Percentiles rank a stretch among this genome's conserved stretches.
These are phyloP conservation scores for Saccharomyces hybrid DNA, from an alignment of 1,139 yeast species.

Conservation along the genomic window DNA sequence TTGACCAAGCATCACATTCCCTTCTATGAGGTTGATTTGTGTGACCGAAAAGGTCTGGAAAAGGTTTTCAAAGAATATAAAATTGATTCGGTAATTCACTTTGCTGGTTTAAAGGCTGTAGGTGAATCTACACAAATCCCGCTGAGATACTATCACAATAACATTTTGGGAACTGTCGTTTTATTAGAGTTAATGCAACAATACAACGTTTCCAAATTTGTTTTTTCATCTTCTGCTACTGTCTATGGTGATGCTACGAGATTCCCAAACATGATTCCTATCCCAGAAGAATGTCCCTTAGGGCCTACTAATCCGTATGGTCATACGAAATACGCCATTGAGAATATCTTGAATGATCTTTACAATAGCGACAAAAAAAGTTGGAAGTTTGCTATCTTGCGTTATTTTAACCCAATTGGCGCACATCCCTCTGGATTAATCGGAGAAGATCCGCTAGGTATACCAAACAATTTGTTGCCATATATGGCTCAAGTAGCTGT, in stretches of 20 bases:
- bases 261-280: conserved; percentile 66
- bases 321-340: conserved; percentile 59
- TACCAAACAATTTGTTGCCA: conserved; percentile 71
- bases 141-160: conserved; percentile 61
- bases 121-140: conserved; percentile 74
- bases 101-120: conserved; percentile 83
- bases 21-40: conserved; percentile 53
- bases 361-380: conserved; percentile 37
- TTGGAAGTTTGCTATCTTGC: conserved; percentile 60
- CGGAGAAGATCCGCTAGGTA: conserved; percentile 75
- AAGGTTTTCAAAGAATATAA: conserved; percentile 44
- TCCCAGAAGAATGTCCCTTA: conserved; percentile 71
- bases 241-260: conserved; percentile 80
- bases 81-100: conserved; percentile 61
- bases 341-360: conserved; percentile 53
- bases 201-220: conserved; percentile 48
- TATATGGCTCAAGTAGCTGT: conserved; percentile 71
- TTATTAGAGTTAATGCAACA: conserved; percentile 48
- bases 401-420: conserved; percentile 80
- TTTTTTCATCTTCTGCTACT: conserved; percentile 74
- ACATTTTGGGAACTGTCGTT: conserved; percentile 57
- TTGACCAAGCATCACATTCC: conserved; percentile 45
- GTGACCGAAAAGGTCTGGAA: conserved; percentile 42
- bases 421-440: conserved; percentile 76
- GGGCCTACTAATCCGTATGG: conserved; percentile 79